Conservation (phyloP, 2,329 filamentous ascomycete genomes). For the Parafenestella ontariensis region DNA sequence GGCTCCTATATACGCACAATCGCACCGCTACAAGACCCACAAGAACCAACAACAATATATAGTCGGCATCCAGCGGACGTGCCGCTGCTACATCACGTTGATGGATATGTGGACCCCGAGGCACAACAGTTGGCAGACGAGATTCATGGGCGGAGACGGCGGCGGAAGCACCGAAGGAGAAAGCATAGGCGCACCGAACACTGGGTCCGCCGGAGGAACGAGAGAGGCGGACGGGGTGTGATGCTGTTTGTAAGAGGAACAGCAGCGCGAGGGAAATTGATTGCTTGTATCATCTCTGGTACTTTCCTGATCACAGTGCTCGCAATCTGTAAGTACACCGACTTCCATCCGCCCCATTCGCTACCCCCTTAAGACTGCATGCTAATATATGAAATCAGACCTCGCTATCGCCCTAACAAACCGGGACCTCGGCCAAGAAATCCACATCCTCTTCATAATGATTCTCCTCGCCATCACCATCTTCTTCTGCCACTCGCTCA, state of each 20-base stretch:
- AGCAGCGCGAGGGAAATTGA: constrained; percentile 41
- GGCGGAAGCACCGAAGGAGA: constrained; percentile 43
- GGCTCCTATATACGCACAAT: constrained; percentile 45
- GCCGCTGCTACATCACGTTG: constrained; percentile 29
- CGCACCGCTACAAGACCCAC: constrained; percentile 29
- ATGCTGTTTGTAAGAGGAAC: constrained; percentile 31
- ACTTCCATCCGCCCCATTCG: not conserved
- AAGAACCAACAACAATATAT: constrained; percentile 31
- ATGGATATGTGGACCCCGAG: constrained; percentile 57
- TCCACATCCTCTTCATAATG: constrained; percentile 81
- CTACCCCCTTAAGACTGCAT: not conserved
- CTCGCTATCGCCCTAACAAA: constrained; percentile 73
- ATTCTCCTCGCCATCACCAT: constrained; percentile 76
- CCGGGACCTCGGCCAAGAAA: constrained; percentile 69
- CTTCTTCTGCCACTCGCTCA: constrained; percentile 80
- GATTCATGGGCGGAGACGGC: constrained; percentile 50
- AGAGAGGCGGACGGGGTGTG: constrained; percentile 19
- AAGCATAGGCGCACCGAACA: constrained; percentile 33
- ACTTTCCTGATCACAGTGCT: constrained; percentile 66
- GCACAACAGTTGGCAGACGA: constrained; percentile 58
- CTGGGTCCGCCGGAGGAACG: constrained; percentile 38
- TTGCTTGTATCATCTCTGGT: constrained; percentile 68
- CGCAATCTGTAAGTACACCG: constrained; percentile 67
- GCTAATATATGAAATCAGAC: constrained; percentile 59
- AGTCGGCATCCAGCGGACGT: constrained; percentile 44